Evolutionary conservation across 1,139 yeast genomes (phyloP).

Genomic region (Yamadazyma dendronema): DNA sequence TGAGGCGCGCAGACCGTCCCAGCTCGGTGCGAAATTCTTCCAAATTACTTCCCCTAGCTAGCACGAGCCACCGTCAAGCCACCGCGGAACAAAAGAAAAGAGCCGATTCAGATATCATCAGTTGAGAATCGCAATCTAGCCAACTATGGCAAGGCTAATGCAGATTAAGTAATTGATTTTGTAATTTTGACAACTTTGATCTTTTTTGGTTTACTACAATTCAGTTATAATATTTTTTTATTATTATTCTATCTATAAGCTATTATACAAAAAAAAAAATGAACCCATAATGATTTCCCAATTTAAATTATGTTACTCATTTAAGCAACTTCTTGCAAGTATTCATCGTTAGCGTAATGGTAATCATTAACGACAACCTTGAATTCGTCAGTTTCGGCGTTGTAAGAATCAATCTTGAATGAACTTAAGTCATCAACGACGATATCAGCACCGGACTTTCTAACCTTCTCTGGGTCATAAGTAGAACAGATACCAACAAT

Average conservation of each 20-base stretch:
- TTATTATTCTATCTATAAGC: conserved; percentile 2
- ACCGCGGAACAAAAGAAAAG: no score
- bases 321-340: conserved; percentile 23
- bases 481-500: conserved; percentile 84
- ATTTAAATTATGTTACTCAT: not conserved
- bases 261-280: conserved; percentile 2
- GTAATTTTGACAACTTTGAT: no score
- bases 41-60: not conserved
- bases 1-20: conserved; percentile 4
- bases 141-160: no score
- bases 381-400: conserved; percentile 46
- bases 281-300: conserved; percentile 1
- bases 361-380: conserved; percentile 44
- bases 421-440: conserved; percentile 70
- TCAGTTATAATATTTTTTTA: not conserved
- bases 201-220: no score
- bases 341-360: conserved; percentile 47
- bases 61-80: not conserved
- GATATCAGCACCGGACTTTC: conserved; percentile 75
- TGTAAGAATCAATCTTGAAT: conserved; percentile 43
- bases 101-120: no score
- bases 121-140: no score
- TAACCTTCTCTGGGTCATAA: conserved; percentile 65
- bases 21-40: not conserved
- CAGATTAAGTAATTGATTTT: no score